Conservation (phyloP, 176 grass and related monocot genomes). For the Bonia amplexicaulis region DNA sequence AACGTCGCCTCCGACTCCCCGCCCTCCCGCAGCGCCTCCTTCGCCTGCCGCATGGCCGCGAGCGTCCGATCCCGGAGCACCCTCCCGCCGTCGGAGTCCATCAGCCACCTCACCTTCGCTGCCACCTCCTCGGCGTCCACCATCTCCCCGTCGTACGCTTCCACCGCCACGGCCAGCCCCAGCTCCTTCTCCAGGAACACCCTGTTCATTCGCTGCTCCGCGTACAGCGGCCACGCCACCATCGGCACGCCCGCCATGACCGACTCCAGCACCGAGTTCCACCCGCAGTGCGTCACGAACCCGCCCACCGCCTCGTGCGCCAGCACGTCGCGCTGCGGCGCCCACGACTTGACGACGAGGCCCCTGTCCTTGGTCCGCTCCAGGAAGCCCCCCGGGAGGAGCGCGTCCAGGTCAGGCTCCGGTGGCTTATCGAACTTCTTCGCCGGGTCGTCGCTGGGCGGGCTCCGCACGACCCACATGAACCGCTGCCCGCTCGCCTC, state of each 20-base stretch:
- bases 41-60: constrained; percentile 24
- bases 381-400: constrained; percentile 51
- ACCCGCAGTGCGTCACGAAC: constrained; percentile 70
- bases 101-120: constrained; percentile 35
- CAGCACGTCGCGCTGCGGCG: constrained; percentile 60
- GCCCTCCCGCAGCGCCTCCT: constrained; percentile 31
- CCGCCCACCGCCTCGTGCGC: constrained; percentile 41
- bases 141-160: constrained; percentile 31
- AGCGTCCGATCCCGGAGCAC: constrained; percentile 19
- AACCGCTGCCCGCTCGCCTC: constrained; percentile 56
- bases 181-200: constrained; percentile 45
- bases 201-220: constrained; percentile 57
- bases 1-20: constrained; percentile 47
- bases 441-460: constrained; percentile 20
- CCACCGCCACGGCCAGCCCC: constrained; percentile 39
- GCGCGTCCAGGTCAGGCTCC: constrained; percentile 29
- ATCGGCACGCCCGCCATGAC: constrained; percentile 45
- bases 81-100: constrained; percentile 34
- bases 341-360: constrained; percentile 52
- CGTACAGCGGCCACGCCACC: constrained; percentile 53
- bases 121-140: constrained; percentile 37
- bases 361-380: constrained; percentile 40
- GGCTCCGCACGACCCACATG: constrained; percentile 50
- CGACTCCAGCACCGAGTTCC: constrained; percentile 59
- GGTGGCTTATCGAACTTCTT: constrained; percentile 5